phyloP scores from a whole-genome alignment of 2,329 filamentous ascomycete genomes.

The Cladosporium sp. region DNA sequence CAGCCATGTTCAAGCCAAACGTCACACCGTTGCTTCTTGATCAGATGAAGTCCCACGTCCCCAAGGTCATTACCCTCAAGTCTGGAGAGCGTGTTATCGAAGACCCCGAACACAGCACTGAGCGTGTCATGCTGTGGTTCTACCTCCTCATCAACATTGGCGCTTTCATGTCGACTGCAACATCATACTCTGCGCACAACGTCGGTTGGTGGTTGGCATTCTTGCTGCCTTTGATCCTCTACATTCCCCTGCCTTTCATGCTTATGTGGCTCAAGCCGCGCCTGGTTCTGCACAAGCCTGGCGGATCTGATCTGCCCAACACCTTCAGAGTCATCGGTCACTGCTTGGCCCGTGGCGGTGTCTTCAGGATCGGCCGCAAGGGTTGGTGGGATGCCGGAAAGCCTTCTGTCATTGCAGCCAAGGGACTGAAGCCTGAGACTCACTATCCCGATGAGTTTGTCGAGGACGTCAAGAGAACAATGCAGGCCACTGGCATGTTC shows the following conservation, averaged over 20 bases:
- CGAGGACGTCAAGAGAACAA: constrained; percentile 63
- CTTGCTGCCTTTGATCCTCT: constrained; percentile 57
- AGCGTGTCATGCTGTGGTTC: constrained; percentile 56
- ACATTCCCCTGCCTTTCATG: constrained; percentile 43
- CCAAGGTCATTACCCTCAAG: constrained; percentile 24
- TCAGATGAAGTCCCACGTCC: constrained; percentile 39
- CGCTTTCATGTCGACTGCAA: constrained; percentile 62
- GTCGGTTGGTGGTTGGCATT: constrained; percentile 63
- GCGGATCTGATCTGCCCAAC: constrained; percentile 10
- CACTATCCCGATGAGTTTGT: constrained; percentile 66
- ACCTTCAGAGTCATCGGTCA: constrained; percentile 9
- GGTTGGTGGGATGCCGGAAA: constrained; percentile 23
- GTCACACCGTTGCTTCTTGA: constrained; percentile 51
- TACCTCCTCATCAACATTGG: constrained; percentile 72
- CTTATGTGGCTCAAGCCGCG: constrained; percentile 19
- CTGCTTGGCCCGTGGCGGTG: constrained; percentile 16
- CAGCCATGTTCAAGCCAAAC: constrained; percentile 76
- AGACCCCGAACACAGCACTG: constrained; percentile 43
- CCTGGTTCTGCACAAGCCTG: constrained; percentile 5
- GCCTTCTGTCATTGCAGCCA: constrained; percentile 20
- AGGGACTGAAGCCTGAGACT: constrained; percentile 18
- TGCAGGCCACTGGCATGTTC: constrained; percentile 62
- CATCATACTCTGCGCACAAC: constrained; percentile 61
- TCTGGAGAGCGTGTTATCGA: constrained; percentile 44
- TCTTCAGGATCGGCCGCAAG: constrained; percentile 14